Conservation (phyloP, 2,329 filamentous ascomycete species). For the Zasmidium cellare region DNA sequence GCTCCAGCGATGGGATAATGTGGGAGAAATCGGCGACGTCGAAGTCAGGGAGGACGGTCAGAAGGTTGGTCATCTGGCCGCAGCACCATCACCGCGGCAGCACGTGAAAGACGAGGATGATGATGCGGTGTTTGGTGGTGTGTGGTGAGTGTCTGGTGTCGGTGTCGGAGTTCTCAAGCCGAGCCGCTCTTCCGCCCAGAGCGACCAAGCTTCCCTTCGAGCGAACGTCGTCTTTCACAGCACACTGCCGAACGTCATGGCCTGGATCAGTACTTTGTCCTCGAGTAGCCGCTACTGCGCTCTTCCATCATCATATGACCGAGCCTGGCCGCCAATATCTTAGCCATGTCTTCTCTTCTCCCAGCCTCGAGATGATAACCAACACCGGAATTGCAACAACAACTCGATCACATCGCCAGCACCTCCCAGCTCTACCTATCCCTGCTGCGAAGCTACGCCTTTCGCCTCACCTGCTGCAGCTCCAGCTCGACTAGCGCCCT, state of each 20-base stretch:
- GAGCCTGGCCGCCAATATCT: background rate
- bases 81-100: constrained; percentile 25
- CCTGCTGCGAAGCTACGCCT: constrained; percentile 1
- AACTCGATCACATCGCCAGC: background rate
- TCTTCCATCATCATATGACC: no score
- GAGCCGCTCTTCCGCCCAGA: no score
- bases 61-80: constrained; percentile 76
- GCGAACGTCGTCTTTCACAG: no score
- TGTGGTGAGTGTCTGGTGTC: no score
- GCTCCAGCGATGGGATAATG: constrained; percentile 78
- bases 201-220: no score
- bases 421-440: background rate
- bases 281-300: no score
- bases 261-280: no score
- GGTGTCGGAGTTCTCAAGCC: no score
- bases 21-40: constrained; percentile 68
- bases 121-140: no score
- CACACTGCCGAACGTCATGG: no score
- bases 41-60: constrained; percentile 78
- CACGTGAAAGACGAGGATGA: background rate
- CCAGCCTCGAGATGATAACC: background rate
- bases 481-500: constrained; percentile 14
- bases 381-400: background rate
- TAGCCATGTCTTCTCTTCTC: background rate
- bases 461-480: constrained; percentile 5